Evolutionary conservation across 2,329 filamentous ascomycete species (phyloP).

Genomic region (Beauveria sp.): DNA sequence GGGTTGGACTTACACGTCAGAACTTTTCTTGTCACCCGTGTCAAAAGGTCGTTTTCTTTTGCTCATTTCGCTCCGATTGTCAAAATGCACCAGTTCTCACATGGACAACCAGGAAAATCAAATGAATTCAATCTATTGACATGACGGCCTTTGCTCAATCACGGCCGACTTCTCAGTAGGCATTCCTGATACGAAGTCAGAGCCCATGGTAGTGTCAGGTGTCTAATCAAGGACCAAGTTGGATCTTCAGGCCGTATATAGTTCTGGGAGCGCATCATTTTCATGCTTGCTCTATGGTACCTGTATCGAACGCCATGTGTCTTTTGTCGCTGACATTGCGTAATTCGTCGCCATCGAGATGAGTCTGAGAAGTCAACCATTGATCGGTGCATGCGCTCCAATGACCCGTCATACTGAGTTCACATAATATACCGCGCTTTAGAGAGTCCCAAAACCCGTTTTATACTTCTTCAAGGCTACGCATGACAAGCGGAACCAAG

Average conservation of each 20-base stretch:
- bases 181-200: background rate
- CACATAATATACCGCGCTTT: background rate
- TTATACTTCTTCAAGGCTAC: background rate
- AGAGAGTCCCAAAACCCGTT: background rate
- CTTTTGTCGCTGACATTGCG: background rate
- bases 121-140: background rate
- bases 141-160: background rate
- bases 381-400: background rate
- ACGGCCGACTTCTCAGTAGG: background rate
- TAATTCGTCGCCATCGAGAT: background rate
- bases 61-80: background rate
- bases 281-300: background rate
- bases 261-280: too few species aligned
- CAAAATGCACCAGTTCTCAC: background rate
- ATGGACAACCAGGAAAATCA: background rate
- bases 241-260: too few species aligned
- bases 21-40: background rate
- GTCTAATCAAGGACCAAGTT: too few species aligned
- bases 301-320: background rate
- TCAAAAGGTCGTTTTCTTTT: background rate
- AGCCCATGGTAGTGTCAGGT: background rate
- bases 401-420: too few species aligned
- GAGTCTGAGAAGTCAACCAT: background rate
- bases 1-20: background rate
- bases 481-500: background rate